Evolutionary conservation across 2,329 filamentous ascomycete species (phyloP).

Genomic region (Cadophora sp.): DNA sequence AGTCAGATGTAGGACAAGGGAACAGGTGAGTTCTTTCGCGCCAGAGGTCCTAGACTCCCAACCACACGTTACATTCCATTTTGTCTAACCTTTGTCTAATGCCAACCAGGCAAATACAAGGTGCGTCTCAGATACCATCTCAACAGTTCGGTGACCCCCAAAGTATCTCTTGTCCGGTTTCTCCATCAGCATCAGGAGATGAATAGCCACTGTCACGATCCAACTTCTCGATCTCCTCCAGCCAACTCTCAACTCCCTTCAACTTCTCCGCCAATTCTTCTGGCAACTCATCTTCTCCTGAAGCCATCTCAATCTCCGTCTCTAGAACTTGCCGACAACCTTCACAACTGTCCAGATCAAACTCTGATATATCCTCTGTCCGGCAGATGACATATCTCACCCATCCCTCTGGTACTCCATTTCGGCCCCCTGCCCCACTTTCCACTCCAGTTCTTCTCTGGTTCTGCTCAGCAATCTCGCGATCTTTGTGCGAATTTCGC

Average conservation of each 20-base stretch:
- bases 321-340: constrained; percentile 4
- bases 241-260: background rate
- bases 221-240: background rate
- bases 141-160: background rate
- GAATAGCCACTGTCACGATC: constrained; percentile 10
- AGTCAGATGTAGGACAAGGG: too few relatives aligned
- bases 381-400: background rate
- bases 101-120: background rate
- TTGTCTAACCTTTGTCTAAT: too few relatives aligned
- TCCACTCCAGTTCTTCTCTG: background rate
- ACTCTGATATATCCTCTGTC: background rate
- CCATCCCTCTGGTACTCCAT: background rate
- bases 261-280: background rate
- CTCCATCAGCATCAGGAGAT: background rate
- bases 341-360: constrained; percentile 3
- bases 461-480: background rate
- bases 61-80: too few relatives aligned
- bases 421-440: background rate
- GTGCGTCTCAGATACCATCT: background rate
- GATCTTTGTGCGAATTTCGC: background rate
- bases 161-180: background rate
- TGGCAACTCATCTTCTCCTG: background rate
- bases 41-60: too few relatives aligned
- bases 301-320: constrained; percentile 2
- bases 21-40: too few relatives aligned